Evolutionary conservation across 2,329 filamentous ascomycete genomes (phyloP), one percentile per base, ranked within the genome.

Genomic region (Diaporthe batatas): DNA sequence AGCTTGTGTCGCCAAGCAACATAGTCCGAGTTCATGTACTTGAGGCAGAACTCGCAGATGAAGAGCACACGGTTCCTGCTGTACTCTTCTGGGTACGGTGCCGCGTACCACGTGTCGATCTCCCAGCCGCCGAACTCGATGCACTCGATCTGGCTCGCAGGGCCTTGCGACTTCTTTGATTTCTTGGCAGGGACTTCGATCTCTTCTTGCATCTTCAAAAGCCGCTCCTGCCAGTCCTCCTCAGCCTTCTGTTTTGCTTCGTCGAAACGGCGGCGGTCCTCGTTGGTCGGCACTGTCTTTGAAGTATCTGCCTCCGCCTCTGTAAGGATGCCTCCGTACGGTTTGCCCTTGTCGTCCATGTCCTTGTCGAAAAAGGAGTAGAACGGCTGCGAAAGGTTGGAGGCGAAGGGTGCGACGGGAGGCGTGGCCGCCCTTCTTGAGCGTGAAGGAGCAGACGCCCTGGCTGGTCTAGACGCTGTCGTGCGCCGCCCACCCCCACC

Each of bases 1-100:
- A 95, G 89, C 84, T 98, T 98, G 83, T 99, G 96, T 69, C 96
- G 91, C 94, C 96, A 98, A 18, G 96, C 96, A 36, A 99, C 96
- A 79, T 97, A 98, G 81, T 98, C 96, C 23, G 96, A 98, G 82
- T 97, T 98, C 95, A 99, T 98, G 84, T 99, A 99, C 83, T 98
- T 99, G 74, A 99, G 87, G 81, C 96, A 99, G 82, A 98, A 99
- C 82, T 99, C 97, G 87, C 96, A 99, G 75, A 99, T 98, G 83
- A 98, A 98, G n/a, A 99, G 89, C 49, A 98, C 93, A 39, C 94
- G 92, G 80, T 99, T 98, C 76, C 96, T 91, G 81, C 95, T 98
- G 85, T 99, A 99, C 83, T 99, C 96, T 81, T 98, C 96, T 0
- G 96, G 96, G 80, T 99, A 99, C 16, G 96, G 97, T 51, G 96